These are phyloP conservation scores for Tremella fuciformis DNA, from an alignment of 768 basidiomycete genomes.

Conservation along the genomic window DNA sequence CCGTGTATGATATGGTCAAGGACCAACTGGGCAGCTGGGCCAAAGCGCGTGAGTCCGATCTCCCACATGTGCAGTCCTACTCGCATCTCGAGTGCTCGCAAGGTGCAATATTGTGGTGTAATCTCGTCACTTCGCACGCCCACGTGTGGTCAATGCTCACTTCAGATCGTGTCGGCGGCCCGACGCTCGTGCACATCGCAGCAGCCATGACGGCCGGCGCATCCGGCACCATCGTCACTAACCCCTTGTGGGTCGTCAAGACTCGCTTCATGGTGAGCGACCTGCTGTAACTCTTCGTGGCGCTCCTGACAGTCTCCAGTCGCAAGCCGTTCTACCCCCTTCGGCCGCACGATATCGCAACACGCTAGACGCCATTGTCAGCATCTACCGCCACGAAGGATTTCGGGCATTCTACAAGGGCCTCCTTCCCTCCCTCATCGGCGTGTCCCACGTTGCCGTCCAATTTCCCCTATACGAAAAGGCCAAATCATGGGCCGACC, in stretches of 20 bases:
- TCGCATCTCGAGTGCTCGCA: neutral
- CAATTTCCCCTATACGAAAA: constrained; percentile 97
- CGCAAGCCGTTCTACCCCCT: constrained; percentile 62
- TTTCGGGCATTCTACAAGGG: constrained; percentile 88
- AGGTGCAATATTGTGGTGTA: too few relatives aligned
- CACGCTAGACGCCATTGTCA: constrained; percentile 81
- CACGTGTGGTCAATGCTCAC: constrained; percentile 4
- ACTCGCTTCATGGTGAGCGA: constrained; percentile 89
- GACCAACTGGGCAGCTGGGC: constrained; percentile 60
- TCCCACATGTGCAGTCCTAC: neutral
- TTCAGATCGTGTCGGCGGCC: constrained; percentile 6
- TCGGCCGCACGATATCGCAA: constrained; percentile 77
- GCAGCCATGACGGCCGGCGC: constrained; percentile 97
- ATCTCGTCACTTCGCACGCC: neutral
- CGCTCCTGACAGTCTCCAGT: constrained; percentile 56
- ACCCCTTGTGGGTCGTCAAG: constrained; percentile 98
- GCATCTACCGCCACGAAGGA: constrained; percentile 89
- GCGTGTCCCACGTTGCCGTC: constrained; percentile 90
- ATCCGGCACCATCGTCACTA: constrained; percentile 86
- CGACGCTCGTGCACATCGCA: constrained; percentile 63
- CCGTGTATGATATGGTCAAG: constrained; percentile 96
- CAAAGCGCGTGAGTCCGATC: neutral
- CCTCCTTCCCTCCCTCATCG: constrained; percentile 83
- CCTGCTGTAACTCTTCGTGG: neutral
- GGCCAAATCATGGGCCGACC: constrained; percentile 80